Evolutionary conservation across 2,329 filamentous ascomycete species (phyloP), one percentile per base, ranked within the genome.

Genomic region (Fusarium sambucinum): DNA sequence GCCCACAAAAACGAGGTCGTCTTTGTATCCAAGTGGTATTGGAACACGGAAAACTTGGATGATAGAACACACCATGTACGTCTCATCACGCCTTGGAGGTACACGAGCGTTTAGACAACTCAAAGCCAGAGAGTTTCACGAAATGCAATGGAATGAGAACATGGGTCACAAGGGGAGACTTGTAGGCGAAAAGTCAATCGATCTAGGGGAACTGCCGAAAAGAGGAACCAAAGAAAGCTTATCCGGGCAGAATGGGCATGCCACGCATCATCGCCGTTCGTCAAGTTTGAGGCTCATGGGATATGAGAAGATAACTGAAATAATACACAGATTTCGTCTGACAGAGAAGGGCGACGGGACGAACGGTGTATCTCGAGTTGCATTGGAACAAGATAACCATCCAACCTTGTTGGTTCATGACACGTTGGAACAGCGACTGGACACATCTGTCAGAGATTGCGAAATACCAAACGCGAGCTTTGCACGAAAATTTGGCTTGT

Each of bases 401-500:
- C 44, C 60, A 6, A 32, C 50, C 19, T 25, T 50, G 6, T 48
- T 60, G 23, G 27, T 67, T 23, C 52, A 50, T 23, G 56, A 59
- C 13, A 54, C 59, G 27, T 46, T 63, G 17, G 48, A 69, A 27
- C 59, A 64, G 32, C 63, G 38, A 44, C 50, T 63, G 17, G 55
- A 33, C 25, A 44, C 44, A 12, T 51, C 32, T n/a, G 77, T 79
- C 6, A 71, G 73, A n/a, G 79, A 77, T 10, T 75, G 73, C 46
- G 69, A 79, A 21, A 77, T 83, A 42, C 82, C 81, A 4, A 81
- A 83, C 59, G 80, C 80, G 14, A 80, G 80, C 45, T 83, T 83
- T 63, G 82, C 81, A 8, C 74, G 82, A 54, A 83, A 83, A 55
- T 78, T 79, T 56, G 75, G 74, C 7, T 63, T 83, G 16, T 74